Evolutionary conservation across 495 filamentous ascomycete species (phyloP), one percentile per base, ranked within the genome.

Genomic region (Antarctomyces pellizariae): DNA sequence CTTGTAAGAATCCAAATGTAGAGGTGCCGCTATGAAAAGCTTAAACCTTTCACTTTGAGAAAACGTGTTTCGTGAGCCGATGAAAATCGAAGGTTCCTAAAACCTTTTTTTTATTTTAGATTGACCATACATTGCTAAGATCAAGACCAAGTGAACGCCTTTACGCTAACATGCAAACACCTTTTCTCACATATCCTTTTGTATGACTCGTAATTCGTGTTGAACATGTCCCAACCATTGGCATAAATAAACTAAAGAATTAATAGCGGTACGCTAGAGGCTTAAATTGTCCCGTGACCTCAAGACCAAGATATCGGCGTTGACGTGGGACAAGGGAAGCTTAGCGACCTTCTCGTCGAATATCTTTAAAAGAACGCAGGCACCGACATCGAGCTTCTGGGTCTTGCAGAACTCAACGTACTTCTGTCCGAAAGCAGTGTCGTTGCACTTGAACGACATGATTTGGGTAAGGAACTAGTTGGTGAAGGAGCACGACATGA

Each of bases 401-500:
- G 65, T 64, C 64, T 80, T 76, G 53, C 76, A 79, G 54, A 92
- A 97, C 56, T 93, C 86, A 44, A 76, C 61, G 56, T 95, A 93
- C 64, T 91, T 91, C 50, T 71, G 56, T 50, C 74, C 66, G 52
- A 95, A 97, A 28, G 54, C 73, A 44, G 60, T 63, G 43, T 97
- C 84, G 49, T 73, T 64, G 41, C 71, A 70, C 71, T 95, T 95
- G 74, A 57, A 97, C 36, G 95, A 64, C 62, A 91, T 75, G 56
- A 97, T 97, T 61, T 97, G 86, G 15, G 86, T 89, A 48, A 97
- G 78, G 37, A 93, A 84, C 67, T 97, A 89, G 71, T 97, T 97
- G 62, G 84, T 92, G 75, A 97, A 97, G 35, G 83, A 93, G 76
- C 86, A 97, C 37, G 79, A 90, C 86, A 97, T 93, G 67, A 97